Percentiles rank a stretch among this genome's conserved stretches.
These are phyloP conservation scores for Pestalotiopsis fici DNA, from an alignment of 2,329 filamentous ascomycete genomes.

Conservation along the genomic window DNA sequence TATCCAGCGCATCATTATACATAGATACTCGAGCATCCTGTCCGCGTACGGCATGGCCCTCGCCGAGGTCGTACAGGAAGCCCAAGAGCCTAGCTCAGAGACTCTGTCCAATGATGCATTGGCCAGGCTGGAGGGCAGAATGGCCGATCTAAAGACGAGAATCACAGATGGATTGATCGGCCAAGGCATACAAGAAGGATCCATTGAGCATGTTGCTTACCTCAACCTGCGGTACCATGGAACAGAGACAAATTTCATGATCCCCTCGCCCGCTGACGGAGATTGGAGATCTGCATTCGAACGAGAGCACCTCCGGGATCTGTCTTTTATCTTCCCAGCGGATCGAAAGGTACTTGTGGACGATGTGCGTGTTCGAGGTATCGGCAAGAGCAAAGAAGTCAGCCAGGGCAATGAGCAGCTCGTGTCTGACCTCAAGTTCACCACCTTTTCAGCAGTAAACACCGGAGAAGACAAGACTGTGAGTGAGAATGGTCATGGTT, in stretches of 20 bases:
- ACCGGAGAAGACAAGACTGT: slow-evolving; percentile 8
- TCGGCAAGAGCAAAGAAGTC: slow-evolving; percentile 12
- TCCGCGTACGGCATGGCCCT: slow-evolving; percentile 44
- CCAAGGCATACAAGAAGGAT: slow-evolving; percentile 42
- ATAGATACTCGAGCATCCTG: slow-evolving; percentile 28
- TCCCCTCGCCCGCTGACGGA: slow-evolving; percentile 18
- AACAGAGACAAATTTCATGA: slow-evolving; percentile 44
- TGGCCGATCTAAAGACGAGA: slow-evolving; percentile 27
- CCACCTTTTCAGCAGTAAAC: slow-evolving; percentile 10
- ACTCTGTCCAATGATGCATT: slow-evolving; percentile 13
- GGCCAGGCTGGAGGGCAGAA: slow-evolving; percentile 22
- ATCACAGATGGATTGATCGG: slow-evolving; percentile 36
- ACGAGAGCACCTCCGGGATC: slow-evolving; percentile 11
- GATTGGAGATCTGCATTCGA: slow-evolving; percentile 12
- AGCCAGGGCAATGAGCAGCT: slow-evolving; percentile 18
- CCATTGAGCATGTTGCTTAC: slow-evolving; percentile 41
- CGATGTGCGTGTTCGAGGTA: slow-evolving; percentile 4
- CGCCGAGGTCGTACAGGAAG: slow-evolving; percentile 38
- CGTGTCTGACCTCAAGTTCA: slow-evolving; percentile 18
- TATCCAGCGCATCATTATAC: slow-evolving; percentile 39
- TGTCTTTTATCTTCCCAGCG: slow-evolving; percentile 10
- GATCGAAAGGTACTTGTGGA: slow-evolving; percentile 5
- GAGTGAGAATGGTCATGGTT: background rate
- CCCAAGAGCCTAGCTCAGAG: slow-evolving; percentile 31
- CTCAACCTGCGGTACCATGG: slow-evolving; percentile 45